Conservation (phyloP, 441 rosid genomes). For the Brassica balearica region DNA sequence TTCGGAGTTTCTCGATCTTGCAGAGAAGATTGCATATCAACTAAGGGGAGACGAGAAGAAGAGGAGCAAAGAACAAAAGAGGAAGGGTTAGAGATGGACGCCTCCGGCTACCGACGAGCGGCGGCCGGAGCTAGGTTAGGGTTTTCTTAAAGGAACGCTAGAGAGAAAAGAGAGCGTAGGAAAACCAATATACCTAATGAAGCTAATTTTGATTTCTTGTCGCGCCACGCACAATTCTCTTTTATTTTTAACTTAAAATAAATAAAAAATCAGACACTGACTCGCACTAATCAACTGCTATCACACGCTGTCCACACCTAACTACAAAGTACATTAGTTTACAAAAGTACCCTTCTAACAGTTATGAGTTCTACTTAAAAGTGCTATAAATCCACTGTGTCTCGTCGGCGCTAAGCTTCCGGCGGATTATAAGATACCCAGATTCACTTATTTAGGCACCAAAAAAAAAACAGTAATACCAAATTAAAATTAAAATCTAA, state of each 20-base stretch:
- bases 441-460: not conserved
- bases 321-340: not conserved
- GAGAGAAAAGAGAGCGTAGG: not conserved
- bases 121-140: not conserved
- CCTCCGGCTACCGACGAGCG: not conserved
- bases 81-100: not conserved
- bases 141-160: not conserved
- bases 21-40: not conserved
- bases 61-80: not conserved
- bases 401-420: slow-evolving; percentile 11
- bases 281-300: slow-evolving; percentile 15
- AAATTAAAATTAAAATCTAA: slow-evolving; percentile 10
- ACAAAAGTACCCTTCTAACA: slow-evolving; percentile 16
- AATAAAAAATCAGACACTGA: slow-evolving; percentile 1
- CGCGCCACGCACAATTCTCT: too few relatives aligned
- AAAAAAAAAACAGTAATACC: not conserved
- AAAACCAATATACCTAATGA: too few relatives aligned
- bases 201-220: too few relatives aligned
- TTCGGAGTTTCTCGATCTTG: not conserved
- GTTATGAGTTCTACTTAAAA: not conserved
- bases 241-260: too few relatives aligned
- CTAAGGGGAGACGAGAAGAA: not conserved
- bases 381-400: not conserved
- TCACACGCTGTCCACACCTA: not conserved
- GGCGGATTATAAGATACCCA: slow-evolving; percentile 9